Percentiles rank a stretch among this genome's conserved stretches.
phyloP scores from a whole-genome alignment of 116 monocot species.

The Posidonia oceanica region DNA sequence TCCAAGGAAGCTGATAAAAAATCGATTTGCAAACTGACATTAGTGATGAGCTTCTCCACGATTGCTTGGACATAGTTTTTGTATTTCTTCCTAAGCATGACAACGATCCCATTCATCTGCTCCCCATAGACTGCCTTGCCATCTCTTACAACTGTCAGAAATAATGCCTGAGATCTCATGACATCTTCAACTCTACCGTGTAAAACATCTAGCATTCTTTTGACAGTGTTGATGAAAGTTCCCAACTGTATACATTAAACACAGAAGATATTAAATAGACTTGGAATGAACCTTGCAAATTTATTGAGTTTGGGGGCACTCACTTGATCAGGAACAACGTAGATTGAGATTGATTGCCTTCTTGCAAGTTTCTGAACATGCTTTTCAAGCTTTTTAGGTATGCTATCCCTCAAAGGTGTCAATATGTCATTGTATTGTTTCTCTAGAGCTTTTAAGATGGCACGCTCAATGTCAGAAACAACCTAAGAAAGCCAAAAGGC shows the following conservation, averaged over 20 bases:
- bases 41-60: slow-evolving; percentile 65
- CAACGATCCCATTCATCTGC: slow-evolving; percentile 62
- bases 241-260: slow-evolving; percentile 44
- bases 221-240: slow-evolving; percentile 73
- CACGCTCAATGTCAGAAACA: slow-evolving; percentile 66
- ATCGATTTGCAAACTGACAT: slow-evolving; percentile 37
- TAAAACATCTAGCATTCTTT: slow-evolving; percentile 72
- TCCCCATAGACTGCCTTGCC: slow-evolving; percentile 54
- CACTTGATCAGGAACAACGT: slow-evolving; percentile 67
- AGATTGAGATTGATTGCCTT: slow-evolving; percentile 40
- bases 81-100: slow-evolving; percentile 72
- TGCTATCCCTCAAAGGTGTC: slow-evolving; percentile 67
- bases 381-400: slow-evolving; percentile 81
- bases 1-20: slow-evolving; percentile 1
- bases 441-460: slow-evolving; percentile 59
- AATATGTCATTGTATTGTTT: slow-evolving; percentile 71
- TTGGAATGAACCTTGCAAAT: not conserved
- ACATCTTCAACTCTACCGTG: slow-evolving; percentile 53
- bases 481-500: slow-evolving; percentile 25
- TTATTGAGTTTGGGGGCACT: not conserved
- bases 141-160: slow-evolving; percentile 27
- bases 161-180: slow-evolving; percentile 56
- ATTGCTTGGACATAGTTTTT: slow-evolving; percentile 85
- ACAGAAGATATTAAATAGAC: not conserved
- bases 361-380: slow-evolving; percentile 87